Conservation (phyloP, 169 alveolate species). For the Plasmodium coatneyi region DNA sequence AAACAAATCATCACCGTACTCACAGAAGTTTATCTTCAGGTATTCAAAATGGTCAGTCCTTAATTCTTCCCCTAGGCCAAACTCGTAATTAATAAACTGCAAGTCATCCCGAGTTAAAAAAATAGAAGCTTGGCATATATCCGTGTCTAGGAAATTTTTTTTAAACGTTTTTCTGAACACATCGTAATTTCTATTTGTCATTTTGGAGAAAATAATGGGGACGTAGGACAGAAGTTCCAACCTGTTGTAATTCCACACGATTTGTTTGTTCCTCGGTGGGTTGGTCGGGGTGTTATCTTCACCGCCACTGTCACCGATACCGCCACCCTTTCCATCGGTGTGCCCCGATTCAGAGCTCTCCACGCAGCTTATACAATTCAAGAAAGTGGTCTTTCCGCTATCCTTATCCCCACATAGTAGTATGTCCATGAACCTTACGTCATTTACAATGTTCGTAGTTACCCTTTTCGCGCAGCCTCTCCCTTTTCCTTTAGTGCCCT, state of each 20-base stretch:
- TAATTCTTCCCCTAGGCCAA: not conserved
- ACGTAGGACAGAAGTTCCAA: constrained; percentile 46
- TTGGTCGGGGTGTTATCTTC: not conserved
- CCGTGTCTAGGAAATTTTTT: constrained; percentile 51
- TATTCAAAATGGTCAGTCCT: constrained; percentile 8
- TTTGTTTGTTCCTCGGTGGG: not conserved
- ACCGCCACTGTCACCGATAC: not conserved
- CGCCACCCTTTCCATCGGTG: not conserved
- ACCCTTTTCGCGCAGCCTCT: not conserved
- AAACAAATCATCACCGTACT: constrained; percentile 59
- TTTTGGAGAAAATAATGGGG: constrained; percentile 57
- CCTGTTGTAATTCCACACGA: constrained; percentile 51
- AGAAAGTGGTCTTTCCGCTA: constrained; percentile 64
- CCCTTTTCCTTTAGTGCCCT: not conserved
- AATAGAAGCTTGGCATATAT: constrained; percentile 55
- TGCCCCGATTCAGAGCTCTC: not conserved
- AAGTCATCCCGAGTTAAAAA: constrained; percentile 57
- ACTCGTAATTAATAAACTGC: constrained; percentile 63
- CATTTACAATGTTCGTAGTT: constrained; percentile 28
- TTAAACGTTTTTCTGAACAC: constrained; percentile 22
- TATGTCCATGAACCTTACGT: constrained; percentile 54
- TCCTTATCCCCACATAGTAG: constrained; percentile 67
- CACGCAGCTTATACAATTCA: constrained; percentile 63
- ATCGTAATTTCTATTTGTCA: constrained; percentile 63
- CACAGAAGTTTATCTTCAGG: constrained; percentile 50